These are phyloP conservation scores for Yarrowia bubula DNA, from an alignment of 805 yeast genomes.

Conservation along the genomic window DNA sequence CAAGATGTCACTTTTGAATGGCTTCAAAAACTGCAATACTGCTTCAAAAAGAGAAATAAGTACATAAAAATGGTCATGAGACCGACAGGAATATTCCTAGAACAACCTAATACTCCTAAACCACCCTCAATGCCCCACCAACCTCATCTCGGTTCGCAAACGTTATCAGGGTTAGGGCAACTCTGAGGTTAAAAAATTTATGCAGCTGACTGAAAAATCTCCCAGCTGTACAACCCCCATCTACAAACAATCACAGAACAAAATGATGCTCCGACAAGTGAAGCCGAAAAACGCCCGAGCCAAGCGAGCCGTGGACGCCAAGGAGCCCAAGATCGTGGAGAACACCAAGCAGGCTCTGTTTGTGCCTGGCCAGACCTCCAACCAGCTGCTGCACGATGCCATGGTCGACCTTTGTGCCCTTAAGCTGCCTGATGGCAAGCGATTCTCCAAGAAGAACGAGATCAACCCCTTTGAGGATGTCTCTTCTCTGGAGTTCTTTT, in stretches of 20 bases:
- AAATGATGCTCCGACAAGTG: conserved; percentile 22
- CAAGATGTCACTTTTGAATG: no score
- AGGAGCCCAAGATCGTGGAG: conserved; percentile 84
- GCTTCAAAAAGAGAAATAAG: no score
- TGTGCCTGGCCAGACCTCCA: conserved; percentile 83
- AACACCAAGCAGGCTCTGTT: conserved; percentile 87
- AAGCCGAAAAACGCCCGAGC: conserved; percentile 95
- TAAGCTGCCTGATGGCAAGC: conserved; percentile 85
- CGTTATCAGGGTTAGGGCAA: conserved; percentile 4
- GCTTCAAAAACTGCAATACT: no score
- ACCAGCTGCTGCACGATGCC: conserved; percentile 78
- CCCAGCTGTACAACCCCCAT: not conserved
- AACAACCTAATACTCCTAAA: no score
- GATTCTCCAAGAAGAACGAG: conserved; percentile 85
- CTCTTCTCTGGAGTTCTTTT: conserved; percentile 78
- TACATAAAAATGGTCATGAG: no score
- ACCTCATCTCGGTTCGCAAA: not conserved
- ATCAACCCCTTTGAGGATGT: conserved; percentile 92
- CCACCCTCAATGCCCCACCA: not conserved
- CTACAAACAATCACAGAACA: no score
- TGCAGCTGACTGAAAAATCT: conserved; percentile 7
- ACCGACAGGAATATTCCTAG: no score
- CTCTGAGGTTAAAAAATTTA: conserved; percentile 7
- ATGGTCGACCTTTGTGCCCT: conserved; percentile 84
- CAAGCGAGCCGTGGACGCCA: conserved; percentile 87